Evolutionary conservation across 2,329 filamentous ascomycete species (phyloP).

Genomic region (Saccharata proteae): DNA sequence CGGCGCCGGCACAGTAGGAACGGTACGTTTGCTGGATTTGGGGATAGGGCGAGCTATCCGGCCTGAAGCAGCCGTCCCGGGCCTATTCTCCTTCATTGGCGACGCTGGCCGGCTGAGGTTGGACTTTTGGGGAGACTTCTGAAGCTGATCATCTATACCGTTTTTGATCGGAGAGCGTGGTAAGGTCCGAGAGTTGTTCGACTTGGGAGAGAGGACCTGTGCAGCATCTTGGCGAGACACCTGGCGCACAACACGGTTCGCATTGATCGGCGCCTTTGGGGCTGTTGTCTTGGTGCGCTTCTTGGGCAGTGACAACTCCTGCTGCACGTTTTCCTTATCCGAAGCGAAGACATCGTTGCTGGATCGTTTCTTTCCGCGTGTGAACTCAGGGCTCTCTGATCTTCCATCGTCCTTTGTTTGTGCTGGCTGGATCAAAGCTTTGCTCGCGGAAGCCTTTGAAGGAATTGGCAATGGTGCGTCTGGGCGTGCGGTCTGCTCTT

Average conservation of each 20-base stretch:
- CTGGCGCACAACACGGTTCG: constrained; percentile 15
- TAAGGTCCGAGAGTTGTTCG: constrained; percentile 62
- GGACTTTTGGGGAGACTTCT: constrained; percentile 43
- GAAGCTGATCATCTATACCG: constrained; percentile 25
- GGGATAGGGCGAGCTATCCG: not conserved
- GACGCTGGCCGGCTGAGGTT: constrained; percentile 4
- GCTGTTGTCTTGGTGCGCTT: constrained; percentile 39
- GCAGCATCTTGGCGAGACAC: constrained; percentile 28
- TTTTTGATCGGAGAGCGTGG: constrained; percentile 42
- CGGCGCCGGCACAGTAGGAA: constrained; percentile 11
- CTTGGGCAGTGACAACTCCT: constrained; percentile 54
- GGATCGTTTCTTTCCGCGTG: constrained; percentile 5
- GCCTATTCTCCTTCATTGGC: constrained; percentile 1
- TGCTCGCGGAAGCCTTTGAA: constrained; percentile 4
- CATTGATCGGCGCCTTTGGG: constrained; percentile 18
- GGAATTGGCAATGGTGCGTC: constrained; percentile 9
- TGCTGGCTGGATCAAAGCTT: too few relatives aligned
- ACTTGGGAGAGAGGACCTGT: constrained; percentile 68
- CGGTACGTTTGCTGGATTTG: constrained; percentile 3
- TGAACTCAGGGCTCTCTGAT: not conserved
- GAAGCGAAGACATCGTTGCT: constrained; percentile 9
- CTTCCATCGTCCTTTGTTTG: not conserved
- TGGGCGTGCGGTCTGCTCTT: constrained; percentile 14
- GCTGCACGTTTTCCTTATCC: constrained; percentile 28
- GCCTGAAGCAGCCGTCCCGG: not conserved